phyloP scores from a whole-genome alignment of 768 basidiomycete species.

The Mycena pura region DNA sequence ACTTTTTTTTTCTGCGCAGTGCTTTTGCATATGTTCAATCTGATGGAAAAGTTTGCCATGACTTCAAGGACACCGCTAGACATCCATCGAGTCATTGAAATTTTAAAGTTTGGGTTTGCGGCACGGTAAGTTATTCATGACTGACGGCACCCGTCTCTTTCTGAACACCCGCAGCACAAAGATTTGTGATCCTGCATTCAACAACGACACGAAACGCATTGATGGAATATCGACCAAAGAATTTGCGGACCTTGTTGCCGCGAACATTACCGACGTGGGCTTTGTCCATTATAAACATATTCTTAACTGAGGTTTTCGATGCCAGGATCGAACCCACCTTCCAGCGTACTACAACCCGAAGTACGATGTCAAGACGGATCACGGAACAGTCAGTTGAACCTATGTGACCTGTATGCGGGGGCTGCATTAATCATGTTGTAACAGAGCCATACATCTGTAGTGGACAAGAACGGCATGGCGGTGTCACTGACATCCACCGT shows the following conservation, averaged over 20 bases:
- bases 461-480: conserved; percentile 88
- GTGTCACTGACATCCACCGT: conserved; percentile 89
- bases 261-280: conserved; percentile 85
- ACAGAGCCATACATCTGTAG: conserved; percentile 83
- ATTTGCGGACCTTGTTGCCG: conserved; percentile 65
- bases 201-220: conserved; percentile 61
- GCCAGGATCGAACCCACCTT: conserved; percentile 79
- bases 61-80: conserved; percentile 65
- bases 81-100: conserved; percentile 83
- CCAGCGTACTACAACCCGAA: conserved; percentile 86
- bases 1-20: conserved; percentile 43
- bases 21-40: conserved; percentile 90
- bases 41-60: conserved; percentile 76
- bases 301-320: neutral
- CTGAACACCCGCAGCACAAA: conserved; percentile 61
- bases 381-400: conserved; percentile 75
- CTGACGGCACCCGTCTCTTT: neutral
- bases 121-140: conserved; percentile 45
- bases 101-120: conserved; percentile 76
- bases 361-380: conserved; percentile 78
- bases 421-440: neutral
- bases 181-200: conserved; percentile 80
- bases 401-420: neutral
- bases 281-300: neutral
- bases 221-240: conserved; percentile 70